Conservation (phyloP, 345 rosid species). For the Heritiera littoralis region DNA sequence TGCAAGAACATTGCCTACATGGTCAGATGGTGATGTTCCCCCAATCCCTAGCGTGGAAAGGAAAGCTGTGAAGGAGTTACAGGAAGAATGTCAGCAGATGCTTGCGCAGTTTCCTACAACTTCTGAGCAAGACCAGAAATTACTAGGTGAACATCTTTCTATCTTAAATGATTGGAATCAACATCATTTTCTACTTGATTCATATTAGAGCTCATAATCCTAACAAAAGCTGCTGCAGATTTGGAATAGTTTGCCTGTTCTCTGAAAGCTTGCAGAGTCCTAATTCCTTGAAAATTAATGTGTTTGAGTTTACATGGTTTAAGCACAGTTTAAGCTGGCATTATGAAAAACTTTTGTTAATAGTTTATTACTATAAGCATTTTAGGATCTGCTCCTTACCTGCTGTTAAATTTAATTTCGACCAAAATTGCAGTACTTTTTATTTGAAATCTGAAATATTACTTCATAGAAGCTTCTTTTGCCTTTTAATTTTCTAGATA, state of each 20-base stretch:
- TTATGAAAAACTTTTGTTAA: neutral
- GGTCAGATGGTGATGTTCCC: constrained; percentile 88
- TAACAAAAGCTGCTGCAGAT: neutral
- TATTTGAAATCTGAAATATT: neutral
- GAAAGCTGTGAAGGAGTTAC: constrained; percentile 78
- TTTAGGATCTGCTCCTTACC: neutral
- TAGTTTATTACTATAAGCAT: neutral
- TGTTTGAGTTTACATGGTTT: neutral
- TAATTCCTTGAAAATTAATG: neutral
- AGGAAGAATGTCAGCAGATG: constrained; percentile 77
- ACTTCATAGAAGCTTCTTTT: neutral
- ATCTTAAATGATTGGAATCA: neutral
- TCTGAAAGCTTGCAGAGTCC: neutral
- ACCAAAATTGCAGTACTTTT: neutral
- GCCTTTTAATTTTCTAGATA: neutral
- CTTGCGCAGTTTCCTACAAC: constrained; percentile 72
- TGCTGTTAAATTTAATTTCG: neutral
- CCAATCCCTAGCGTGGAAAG: constrained; percentile 71
- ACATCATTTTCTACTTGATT: neutral
- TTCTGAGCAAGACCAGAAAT: constrained; percentile 65
- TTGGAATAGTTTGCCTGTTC: neutral
- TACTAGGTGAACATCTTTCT: constrained; percentile 50
- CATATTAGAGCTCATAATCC: constrained; percentile 3
- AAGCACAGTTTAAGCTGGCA: neutral
- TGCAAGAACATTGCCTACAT: constrained; percentile 82